Evolutionary conservation across 164 flowering plant species (phyloP).

Genomic region (Stephania yunnanensis): DNA sequence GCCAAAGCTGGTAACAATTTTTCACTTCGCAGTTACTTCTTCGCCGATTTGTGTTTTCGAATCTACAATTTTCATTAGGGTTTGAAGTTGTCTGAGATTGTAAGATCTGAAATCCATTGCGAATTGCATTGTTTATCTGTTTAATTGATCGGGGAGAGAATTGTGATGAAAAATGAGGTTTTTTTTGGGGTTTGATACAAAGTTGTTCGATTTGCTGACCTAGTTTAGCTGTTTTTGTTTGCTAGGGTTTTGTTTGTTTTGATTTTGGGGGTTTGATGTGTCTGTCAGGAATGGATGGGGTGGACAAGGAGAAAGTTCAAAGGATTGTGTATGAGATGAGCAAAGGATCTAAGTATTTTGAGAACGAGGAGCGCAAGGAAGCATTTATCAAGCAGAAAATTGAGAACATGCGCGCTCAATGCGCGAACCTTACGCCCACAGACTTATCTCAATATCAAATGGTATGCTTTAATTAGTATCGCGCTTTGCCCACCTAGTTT

Average conservation of each 20-base stretch:
- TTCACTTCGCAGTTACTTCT: background rate
- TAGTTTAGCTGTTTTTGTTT: background rate
- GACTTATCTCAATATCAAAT: conserved; percentile 63
- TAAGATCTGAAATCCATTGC: background rate
- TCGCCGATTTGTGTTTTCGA: background rate
- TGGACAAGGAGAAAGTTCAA: conserved; percentile 95
- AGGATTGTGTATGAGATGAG: conserved; percentile 90
- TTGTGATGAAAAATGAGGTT: background rate
- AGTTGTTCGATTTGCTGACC: background rate
- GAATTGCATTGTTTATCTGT: background rate
- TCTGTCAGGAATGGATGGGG: conserved; percentile 88
- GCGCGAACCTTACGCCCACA: conserved; percentile 45
- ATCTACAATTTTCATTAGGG: background rate
- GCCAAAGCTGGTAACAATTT: conserved; percentile 81
- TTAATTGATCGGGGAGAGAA: background rate
- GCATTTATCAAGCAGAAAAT: conserved; percentile 58
- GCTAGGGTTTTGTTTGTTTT: conserved; percentile 1
- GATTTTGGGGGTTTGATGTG: conserved; percentile 4
- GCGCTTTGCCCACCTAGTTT: background rate
- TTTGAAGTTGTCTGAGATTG: background rate
- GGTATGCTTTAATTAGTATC: conserved; percentile 30
- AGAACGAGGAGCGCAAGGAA: conserved; percentile 86
- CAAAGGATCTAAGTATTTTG: conserved; percentile 92
- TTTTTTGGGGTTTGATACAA: background rate
- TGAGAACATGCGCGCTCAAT: conserved; percentile 54